These are phyloP conservation scores for Sicyos baderoa DNA, from an alignment of 306 rosid species.

Conservation along the genomic window DNA sequence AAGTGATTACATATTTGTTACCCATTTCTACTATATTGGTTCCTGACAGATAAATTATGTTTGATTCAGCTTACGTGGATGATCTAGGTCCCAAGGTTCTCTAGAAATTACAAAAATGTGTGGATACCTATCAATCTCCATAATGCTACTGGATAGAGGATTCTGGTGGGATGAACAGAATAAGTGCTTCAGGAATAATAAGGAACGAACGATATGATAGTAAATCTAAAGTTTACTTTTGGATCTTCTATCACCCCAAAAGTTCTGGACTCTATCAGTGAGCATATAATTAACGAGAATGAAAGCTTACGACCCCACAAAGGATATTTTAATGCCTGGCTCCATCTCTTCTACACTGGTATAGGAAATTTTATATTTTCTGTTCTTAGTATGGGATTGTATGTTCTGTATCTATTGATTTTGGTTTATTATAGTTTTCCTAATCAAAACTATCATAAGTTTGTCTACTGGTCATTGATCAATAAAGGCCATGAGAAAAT, in stretches of 20 bases:
- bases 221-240: constrained; percentile 35
- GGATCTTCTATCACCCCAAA: constrained; percentile 28
- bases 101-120: not conserved
- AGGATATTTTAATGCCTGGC: constrained; percentile 22
- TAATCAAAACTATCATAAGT: not conserved
- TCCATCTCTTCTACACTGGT: constrained; percentile 19
- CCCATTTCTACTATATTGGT: not conserved
- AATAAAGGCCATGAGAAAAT: too few species aligned
- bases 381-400: not conserved
- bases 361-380: constrained; percentile 9
- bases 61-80: not conserved
- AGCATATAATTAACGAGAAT: constrained; percentile 31
- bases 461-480: too few species aligned
- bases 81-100: not conserved
- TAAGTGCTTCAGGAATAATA: constrained; percentile 25
- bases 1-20: not conserved
- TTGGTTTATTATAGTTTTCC: constrained; percentile 1
- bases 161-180: constrained; percentile 32
- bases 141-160: not conserved
- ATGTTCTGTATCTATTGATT: constrained; percentile 1
- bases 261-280: constrained; percentile 28
- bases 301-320: constrained; percentile 26
- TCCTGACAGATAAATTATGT: not conserved
- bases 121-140: not conserved
- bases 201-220: constrained; percentile 27